Base-by-base conservation (phyloP, 2,329 filamentous ascomycete genomes). In the Paecilomyces formosus region DNA sequence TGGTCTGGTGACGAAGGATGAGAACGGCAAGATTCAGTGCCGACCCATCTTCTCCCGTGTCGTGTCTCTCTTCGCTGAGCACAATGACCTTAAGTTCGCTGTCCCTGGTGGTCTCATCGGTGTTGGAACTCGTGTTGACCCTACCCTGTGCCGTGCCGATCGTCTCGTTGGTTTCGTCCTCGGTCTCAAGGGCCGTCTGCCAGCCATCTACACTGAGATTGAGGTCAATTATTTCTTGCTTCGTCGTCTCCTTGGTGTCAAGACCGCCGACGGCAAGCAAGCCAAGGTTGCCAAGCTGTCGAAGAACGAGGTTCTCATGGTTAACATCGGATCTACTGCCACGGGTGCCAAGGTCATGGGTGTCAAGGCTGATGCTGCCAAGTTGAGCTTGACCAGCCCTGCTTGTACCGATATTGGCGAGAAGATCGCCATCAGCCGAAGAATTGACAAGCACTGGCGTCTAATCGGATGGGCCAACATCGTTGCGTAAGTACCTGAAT, bases 211-310 rank as follows among this genome's bases (percentile, higher is more conserved):
- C 82, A 94, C 88, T 67, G 94, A 99, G 78, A 88, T 99, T 62
- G 94, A 99, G 80, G 92, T 97, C 78, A 97, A 97, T 85, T 99
- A 97, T 83, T 99, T 97, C 84, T 84, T 99, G 62, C 88, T 99
- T 63, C 89, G 93, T 69, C 86, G 94, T 69, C 83, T 99, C 62
- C 85, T 99, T 58, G 94, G 94, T 86, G 94, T 99, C 70, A 92
- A 95, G 81, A 96, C 94, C 53, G 92, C 93, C 63, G 94, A 99
- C 68, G 94, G 94, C 74, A 99, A 99, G 83, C 94, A 97, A 79
- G 93, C 93, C 72, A 99, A 99, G 88, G 94, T 99, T 66, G 92
- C 92, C 69, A 99, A 99, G 82, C 83, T 99, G 65, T 83, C 92
- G 59, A 99, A 97, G 87, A 97, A 96, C 79, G 94, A 99, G 78